Base-by-base conservation (phyloP, 2,329 filamentous ascomycete genomes). In the Alternaria atra region DNA sequence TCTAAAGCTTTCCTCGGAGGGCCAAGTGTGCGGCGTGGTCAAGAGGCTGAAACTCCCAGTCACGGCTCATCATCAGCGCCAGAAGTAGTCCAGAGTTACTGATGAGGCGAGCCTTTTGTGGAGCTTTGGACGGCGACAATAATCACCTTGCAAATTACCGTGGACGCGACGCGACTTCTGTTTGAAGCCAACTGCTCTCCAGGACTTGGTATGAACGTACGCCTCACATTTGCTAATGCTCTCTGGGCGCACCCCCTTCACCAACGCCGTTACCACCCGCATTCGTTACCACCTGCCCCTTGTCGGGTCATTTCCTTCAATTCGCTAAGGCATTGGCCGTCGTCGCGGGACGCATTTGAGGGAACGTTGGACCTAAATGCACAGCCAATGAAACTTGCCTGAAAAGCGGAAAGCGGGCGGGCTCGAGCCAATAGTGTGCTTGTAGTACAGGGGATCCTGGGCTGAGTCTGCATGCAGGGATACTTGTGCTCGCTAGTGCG, bases 21-120 rank as follows among this genome's bases (percentile, higher is more conserved):
- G 67, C 29, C 44, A 64, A 67, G 65, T 59, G 51, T 65, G 65
- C 68, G 63, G 63, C 67, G 58, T 58, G 53, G 62, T 44, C 52
- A 48, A 58, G 67, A 71, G 68, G 65, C 69, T 75, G 73, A 75
- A 74, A 76, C 73, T 60, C 52, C 56, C 60, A 63, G 57, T 65
- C 58, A 64, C 64, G 63, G 40, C 54, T 64, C 64, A 61, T 61
- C 54, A 61, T 51, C 27, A 60, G 51, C 61, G 67, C 57, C 42
- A 54, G 52, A 27, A 40, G 57, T 65, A 63, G 54, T 61, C 57
- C 55, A 43, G 44, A 56, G 48, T 52, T 57, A 69, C 43, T 55
- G 60, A 63, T 65, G 64, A 64, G 65, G 29, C 55, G 51, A 57
- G 55, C 25, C 50, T 48, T 46, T 48, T 51, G 53, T 37, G 50